Conservation (phyloP, 2,329 filamentous ascomycete genomes). For the Cladosporium sp. region DNA sequence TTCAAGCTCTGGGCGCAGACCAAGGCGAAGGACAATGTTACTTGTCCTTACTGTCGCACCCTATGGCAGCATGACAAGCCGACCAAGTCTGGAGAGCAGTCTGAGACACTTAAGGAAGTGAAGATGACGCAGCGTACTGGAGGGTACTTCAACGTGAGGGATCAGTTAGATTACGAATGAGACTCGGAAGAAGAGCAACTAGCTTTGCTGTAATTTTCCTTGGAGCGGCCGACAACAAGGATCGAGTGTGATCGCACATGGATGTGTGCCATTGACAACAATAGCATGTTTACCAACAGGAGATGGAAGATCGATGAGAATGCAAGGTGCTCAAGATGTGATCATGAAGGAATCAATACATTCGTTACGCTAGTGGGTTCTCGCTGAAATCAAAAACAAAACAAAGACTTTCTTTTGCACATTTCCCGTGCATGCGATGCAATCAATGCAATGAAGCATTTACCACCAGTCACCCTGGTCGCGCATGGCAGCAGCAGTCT, state of each 20-base stretch:
- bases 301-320: not conserved
- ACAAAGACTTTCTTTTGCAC: not conserved
- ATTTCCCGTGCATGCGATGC: not conserved
- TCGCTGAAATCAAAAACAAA: constrained; percentile 6
- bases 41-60: constrained; percentile 30
- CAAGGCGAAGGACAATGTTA: constrained; percentile 15
- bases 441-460: not conserved
- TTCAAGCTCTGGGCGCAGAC: constrained; percentile 50
- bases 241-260: no score
- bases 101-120: constrained; percentile 19
- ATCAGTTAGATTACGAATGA: constrained; percentile 24
- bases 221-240: no score
- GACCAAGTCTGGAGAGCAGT: constrained; percentile 13
- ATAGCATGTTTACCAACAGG: no score
- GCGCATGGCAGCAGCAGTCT: constrained; percentile 91
- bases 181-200: not conserved
- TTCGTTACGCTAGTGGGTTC: constrained; percentile 12
- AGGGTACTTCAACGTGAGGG: constrained; percentile 30
- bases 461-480: constrained; percentile 93
- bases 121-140: constrained; percentile 18
- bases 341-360: constrained; percentile 3
- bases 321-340: not conserved
- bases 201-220: no score
- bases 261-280: no score
- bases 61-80: constrained; percentile 22